Percentiles rank a stretch among this genome's conserved stretches.
Conservation (phyloP, 768 basidiomycete genomes). For the Suillus fuscotomentosus region DNA sequence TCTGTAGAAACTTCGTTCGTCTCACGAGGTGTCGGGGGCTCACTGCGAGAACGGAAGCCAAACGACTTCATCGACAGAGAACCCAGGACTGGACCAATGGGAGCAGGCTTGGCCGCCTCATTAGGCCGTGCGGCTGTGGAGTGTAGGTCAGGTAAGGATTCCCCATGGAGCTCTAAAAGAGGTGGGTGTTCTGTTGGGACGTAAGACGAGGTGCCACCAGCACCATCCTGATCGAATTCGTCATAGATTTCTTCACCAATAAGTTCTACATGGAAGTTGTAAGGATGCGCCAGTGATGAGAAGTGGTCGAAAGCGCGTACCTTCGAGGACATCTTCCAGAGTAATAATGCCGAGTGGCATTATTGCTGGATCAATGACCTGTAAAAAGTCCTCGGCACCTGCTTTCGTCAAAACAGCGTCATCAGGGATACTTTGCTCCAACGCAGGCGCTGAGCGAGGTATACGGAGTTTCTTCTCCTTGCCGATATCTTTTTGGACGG, state of each 20-base stretch:
- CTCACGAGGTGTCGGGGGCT: slow-evolving; percentile 53
- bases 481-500: neutral
- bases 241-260: slow-evolving; percentile 94
- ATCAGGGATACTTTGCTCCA: slow-evolving; percentile 86
- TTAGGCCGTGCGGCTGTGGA: slow-evolving; percentile 4
- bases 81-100: slow-evolving; percentile 31
- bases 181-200: slow-evolving; percentile 30
- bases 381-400: slow-evolving; percentile 81
- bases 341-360: slow-evolving; percentile 92
- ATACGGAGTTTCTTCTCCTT: slow-evolving; percentile 28
- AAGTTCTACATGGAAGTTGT: slow-evolving; percentile 51
- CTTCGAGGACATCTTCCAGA: slow-evolving; percentile 90
- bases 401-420: slow-evolving; percentile 80
- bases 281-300: neutral
- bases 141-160: slow-evolving; percentile 10
- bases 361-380: slow-evolving; percentile 76
- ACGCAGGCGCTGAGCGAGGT: slow-evolving; percentile 35
- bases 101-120: slow-evolving; percentile 9
- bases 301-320: slow-evolving; percentile 31
- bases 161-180: slow-evolving; percentile 28
- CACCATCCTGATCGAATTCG: slow-evolving; percentile 82
- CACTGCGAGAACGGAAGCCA: slow-evolving; percentile 54
- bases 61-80: slow-evolving; percentile 47
- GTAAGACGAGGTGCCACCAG: slow-evolving; percentile 51
- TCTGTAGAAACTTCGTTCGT: slow-evolving; percentile 8